A percentile compares a stretch with the other conserved stretches of the same genome.
Conservation (phyloP, 2,329 filamentous ascomycete genomes). For the Xylariomycetidae sp. region DNA sequence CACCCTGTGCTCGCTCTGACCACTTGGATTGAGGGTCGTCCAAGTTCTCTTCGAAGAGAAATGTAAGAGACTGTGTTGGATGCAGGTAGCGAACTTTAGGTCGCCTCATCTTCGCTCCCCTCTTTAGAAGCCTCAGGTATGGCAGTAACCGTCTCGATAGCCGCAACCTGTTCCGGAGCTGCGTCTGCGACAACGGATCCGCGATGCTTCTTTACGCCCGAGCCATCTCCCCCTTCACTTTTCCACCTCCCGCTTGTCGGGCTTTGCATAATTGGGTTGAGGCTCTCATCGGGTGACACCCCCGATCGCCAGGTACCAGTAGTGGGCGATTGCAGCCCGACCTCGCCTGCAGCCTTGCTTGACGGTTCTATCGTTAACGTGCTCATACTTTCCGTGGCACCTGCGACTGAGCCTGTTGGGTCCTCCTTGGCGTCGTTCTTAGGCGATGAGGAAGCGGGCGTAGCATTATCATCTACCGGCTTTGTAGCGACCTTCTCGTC, state of each 20-base stretch:
- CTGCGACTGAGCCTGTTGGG: constrained; percentile 3
- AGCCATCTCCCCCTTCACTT: constrained; percentile 9
- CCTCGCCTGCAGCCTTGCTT: constrained; percentile 9
- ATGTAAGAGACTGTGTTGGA: no score
- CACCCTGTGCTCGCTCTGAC: no score
- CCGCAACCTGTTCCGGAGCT: constrained; percentile 34
- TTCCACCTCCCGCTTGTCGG: constrained; percentile 39
- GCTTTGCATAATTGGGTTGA: constrained; percentile 35
- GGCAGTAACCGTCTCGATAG: constrained; percentile 33
- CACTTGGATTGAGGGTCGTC: no score
- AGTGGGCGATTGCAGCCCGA: constrained; percentile 41
- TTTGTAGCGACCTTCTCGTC: no score
- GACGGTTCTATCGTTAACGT: constrained; percentile 11
- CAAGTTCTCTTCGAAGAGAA: no score
- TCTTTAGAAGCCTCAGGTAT: constrained; percentile 41
- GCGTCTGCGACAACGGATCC: constrained; percentile 29
- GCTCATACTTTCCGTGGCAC: constrained; percentile 16
- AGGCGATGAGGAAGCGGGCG: background rate
- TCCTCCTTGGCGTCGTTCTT: constrained; percentile 7
- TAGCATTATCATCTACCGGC: constrained; percentile 5
- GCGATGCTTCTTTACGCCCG: constrained; percentile 10
- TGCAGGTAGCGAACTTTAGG: no score
- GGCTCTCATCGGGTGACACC: constrained; percentile 14
- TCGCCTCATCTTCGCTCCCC: no score
- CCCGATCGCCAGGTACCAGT: constrained; percentile 36